Evolutionary conservation across 2,329 filamentous ascomycete genomes (phyloP), one percentile per base, ranked within the genome.

Genomic region (Ilyonectria mors-panacis): DNA sequence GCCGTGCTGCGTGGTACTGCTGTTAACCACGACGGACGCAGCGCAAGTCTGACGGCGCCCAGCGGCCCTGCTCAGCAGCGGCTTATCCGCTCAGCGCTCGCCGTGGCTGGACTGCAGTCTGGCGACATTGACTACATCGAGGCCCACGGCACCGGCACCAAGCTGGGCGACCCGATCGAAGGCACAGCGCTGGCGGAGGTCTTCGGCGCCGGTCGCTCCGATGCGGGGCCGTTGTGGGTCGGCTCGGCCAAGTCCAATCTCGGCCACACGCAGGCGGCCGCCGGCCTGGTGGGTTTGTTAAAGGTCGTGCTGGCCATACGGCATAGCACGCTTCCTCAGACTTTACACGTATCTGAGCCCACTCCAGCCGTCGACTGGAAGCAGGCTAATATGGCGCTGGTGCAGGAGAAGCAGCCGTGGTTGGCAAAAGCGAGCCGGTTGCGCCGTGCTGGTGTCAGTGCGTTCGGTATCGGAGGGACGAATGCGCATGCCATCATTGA

Each of bases 81-180:
- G 5, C 73, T 85, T 3, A 81, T 84, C 65, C 67, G 72, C 5
- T 57, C 47, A 12, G 65, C 67, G 28, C 55, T 73, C 4, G 53
- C 39, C 12, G 35, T 39, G 9, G 56, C 70, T 6, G 42, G 51
- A 1, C 8, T 75, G 17, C 54, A 63, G 6, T 70, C 71, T 45
- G 26, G 37, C 15, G 30, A 68, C 45, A 45, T 70, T 54, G 90
- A 90, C 79, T 95, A 95, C 75, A 91, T 97, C 5, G 94, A 97
- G 81, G 94, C 95, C 89, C 94, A 97, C 79, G 94, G 94, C 10
- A 97, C 94, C 4, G 94, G 93, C 44, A 97, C 94, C 0, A 93
- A 95, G 79, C 93, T 93, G 44, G 94, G 94, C 67, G 94, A 97
- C 76, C 91, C 90, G 7, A 92, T 90, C 5, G 94, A 97, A 79